phyloP scores from a whole-genome alignment of 169 alveolate genomes.

The Eimeria mitis region DNA sequence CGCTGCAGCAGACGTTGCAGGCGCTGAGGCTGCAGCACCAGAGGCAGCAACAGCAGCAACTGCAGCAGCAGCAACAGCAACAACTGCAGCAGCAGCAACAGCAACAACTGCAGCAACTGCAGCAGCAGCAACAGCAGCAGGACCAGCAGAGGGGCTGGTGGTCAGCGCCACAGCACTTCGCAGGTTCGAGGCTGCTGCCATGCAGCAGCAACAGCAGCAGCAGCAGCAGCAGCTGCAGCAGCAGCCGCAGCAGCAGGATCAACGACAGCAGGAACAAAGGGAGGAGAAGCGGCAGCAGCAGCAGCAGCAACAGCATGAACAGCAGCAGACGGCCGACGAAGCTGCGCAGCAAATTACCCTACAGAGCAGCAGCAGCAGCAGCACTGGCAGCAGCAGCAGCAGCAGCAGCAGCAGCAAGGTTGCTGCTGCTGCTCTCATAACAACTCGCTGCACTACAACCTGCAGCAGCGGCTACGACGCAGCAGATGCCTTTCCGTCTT shows the following conservation, averaged over 20 bases:
- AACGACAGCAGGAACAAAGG: not conserved
- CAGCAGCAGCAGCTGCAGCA: constrained; percentile 36
- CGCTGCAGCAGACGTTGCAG: constrained; percentile 5
- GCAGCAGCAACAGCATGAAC: not conserved
- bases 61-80: not conserved
- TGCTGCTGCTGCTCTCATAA: not conserved
- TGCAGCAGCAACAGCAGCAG: constrained; percentile 17
- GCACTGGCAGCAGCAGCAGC: constrained; percentile 21
- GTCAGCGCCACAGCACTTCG: not conserved
- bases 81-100: not conserved
- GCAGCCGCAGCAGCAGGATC: not conserved
- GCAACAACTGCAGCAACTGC: not conserved
- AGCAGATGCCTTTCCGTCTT: constrained; percentile 3
- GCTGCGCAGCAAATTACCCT: not conserved
- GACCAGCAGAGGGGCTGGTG: not conserved
- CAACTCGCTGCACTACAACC: constrained; percentile 55
- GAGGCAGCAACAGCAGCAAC: not conserved
- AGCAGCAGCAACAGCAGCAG: not conserved
- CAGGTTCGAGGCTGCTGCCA: not conserved
- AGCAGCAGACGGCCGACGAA: not conserved
- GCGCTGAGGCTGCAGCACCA: not conserved
- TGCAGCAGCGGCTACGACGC: constrained; percentile 50
- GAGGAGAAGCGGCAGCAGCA: constrained; percentile 32
- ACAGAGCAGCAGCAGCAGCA: not conserved
- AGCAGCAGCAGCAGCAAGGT: constrained; percentile 23